These are phyloP conservation scores for Lactifluus rugatus DNA, from an alignment of 768 basidiomycete species.

Conservation along the genomic window DNA sequence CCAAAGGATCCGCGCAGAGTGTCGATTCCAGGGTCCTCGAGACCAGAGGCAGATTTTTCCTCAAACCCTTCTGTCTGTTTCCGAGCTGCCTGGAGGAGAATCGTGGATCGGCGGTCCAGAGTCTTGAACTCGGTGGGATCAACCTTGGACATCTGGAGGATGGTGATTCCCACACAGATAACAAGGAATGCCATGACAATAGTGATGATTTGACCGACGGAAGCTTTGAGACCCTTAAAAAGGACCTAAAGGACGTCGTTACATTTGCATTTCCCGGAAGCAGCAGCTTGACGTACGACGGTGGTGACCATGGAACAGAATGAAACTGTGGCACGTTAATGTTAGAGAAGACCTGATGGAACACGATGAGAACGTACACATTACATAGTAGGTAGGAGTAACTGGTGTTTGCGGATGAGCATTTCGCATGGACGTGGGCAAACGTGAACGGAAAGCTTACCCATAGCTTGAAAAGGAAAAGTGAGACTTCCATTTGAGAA, in stretches of 20 bases:
- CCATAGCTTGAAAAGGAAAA: slow-evolving; percentile 45
- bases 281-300: slow-evolving; percentile 40
- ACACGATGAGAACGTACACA: slow-evolving; percentile 40
- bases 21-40: slow-evolving; percentile 91
- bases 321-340: slow-evolving; percentile 41
- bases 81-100: slow-evolving; percentile 81
- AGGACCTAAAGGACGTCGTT: slow-evolving; percentile 44
- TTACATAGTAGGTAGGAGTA: slow-evolving; percentile 81
- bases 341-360: slow-evolving; percentile 3
- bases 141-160: slow-evolving; percentile 92
- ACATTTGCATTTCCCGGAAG: not conserved
- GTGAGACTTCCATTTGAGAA: slow-evolving; percentile 5
- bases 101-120: slow-evolving; percentile 83
- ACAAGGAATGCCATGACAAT: slow-evolving; percentile 87
- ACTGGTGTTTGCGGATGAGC: slow-evolving; percentile 34
- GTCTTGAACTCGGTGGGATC: slow-evolving; percentile 69
- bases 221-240: slow-evolving; percentile 80
- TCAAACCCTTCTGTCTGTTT: slow-evolving; percentile 59
- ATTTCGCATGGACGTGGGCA: slow-evolving; percentile 19
- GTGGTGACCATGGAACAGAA: slow-evolving; percentile 81
- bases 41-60: slow-evolving; percentile 46
- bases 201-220: slow-evolving; percentile 72
- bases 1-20: slow-evolving; percentile 87
- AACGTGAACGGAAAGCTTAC: slow-evolving; percentile 29
- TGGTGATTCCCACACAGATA: slow-evolving; percentile 85